Percentiles rank a stretch among this genome's conserved stretches.
Conservation (phyloP, 2,329 filamentous ascomycete genomes). For the Penicillium sp. region DNA sequence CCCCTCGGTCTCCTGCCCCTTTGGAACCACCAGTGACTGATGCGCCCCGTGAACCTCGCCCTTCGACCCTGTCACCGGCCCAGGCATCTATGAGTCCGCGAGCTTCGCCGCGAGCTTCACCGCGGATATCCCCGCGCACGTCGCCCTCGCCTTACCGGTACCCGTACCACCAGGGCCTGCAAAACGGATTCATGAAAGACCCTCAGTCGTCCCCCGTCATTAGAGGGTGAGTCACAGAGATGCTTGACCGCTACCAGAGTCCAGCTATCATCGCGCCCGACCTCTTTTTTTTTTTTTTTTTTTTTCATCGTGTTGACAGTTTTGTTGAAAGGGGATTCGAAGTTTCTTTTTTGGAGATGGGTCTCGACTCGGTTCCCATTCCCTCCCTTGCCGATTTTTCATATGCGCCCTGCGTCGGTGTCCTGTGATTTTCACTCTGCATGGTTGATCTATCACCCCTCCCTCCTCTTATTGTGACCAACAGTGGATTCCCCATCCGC, state of each 20-base stretch:
- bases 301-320: constrained; percentile 19
- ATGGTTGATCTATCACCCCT: constrained; percentile 2
- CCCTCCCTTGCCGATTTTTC: constrained; percentile 9
- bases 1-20: constrained; percentile 25
- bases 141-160: constrained; percentile 27
- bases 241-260: constrained; percentile 17
- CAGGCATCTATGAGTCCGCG: constrained; percentile 14
- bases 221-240: constrained; percentile 26
- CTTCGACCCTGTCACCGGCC: constrained; percentile 1
- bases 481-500: constrained; percentile 4
- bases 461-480: constrained; percentile 1
- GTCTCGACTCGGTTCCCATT: constrained; percentile 14
- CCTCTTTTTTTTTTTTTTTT: constrained; percentile 2
- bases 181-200: constrained; percentile 25
- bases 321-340: constrained; percentile 18
- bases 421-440: constrained; percentile 12
- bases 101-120: constrained; percentile 17
- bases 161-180: constrained; percentile 18
- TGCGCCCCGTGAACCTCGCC: constrained; percentile 11
- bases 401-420: constrained; percentile 17
- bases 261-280: constrained; percentile 9
- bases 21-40: constrained; percentile 8
- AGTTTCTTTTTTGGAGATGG: constrained; percentile 14
- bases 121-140: constrained; percentile 7
- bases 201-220: constrained; percentile 27